Base-by-base conservation (phyloP, 768 basidiomycete genomes). In the Xerocomus spinulosus region DNA sequence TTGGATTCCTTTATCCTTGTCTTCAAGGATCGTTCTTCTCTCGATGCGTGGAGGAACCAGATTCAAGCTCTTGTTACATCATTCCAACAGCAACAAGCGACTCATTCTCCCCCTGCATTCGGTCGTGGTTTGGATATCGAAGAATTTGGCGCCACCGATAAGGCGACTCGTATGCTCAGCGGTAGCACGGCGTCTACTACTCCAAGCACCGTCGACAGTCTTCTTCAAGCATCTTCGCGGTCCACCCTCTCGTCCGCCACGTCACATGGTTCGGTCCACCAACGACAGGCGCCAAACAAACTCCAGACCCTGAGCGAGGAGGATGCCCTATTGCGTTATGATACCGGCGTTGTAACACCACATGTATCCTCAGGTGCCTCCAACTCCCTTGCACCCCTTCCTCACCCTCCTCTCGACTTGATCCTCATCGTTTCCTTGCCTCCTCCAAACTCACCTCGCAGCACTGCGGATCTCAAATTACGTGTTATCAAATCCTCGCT, bases 1-100 rank as follows among this genome's bases (percentile, higher is more conserved):
- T 73, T 96, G 46, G 94, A 96, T 52, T 89, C 87, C 42, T 98
- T 99, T 70, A 95, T 97, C 67, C 78, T 99, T 39, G 86, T 92
- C 58, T 99, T 96, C 78, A 87, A 85, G 61, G 91, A 98, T 46
- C 82, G 88, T 25, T 73, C 82, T n/a, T 86, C 86, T 2, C 76
- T 96, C 48, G 92, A 97, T 60, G 77, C 86, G 1, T 98, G 96
- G 96, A 84, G 78, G 63, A 77, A 74, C 43, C 87, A 86, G 48
- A 87, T 99, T 53, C 84, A 88, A 61, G 70, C 75, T 1, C 80
- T 97, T 5, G 83, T 98, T 34, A 74, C 75, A 46, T 70, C 78
- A 60, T 85, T 85, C 68, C 87, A 88, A 56, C 68, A 74, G 7
- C 81, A 79, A 50, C 73, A 74, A 47, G 66, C 70, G 15, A 62